Conservation (phyloP, 768 basidiomycete genomes). For the Boletus huronensis region DNA sequence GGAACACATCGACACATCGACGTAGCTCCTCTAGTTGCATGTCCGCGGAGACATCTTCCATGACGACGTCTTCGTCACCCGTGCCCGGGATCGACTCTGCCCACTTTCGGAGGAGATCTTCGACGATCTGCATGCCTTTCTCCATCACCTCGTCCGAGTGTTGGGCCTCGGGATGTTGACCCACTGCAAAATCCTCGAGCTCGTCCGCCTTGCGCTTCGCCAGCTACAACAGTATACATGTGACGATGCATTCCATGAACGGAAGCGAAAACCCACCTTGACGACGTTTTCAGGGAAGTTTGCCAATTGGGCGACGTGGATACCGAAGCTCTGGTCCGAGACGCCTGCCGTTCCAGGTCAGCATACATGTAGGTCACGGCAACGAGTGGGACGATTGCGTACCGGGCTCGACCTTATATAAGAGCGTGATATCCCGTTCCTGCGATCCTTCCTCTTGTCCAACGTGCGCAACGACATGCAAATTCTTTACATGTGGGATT, state of each 20-base stretch:
- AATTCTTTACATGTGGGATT: constrained; percentile 82
- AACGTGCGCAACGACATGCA: constrained; percentile 95
- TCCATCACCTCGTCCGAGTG: constrained; percentile 62
- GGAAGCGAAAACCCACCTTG: constrained; percentile 46
- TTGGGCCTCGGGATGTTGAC: constrained; percentile 37
- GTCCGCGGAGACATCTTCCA: constrained; percentile 43
- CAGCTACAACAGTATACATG: constrained; percentile 46
- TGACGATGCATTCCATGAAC: neutral
- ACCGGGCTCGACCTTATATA: constrained; percentile 80
- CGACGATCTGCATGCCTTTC: constrained; percentile 77
- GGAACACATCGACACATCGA: constrained; percentile 61
- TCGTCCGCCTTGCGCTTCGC: constrained; percentile 93
- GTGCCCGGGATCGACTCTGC: constrained; percentile 34
- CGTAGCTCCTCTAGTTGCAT: constrained; percentile 47
- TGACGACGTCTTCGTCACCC: constrained; percentile 45
- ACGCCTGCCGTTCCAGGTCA: constrained; percentile 49
- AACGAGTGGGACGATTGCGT: constrained; percentile 15
- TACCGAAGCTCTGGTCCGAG: constrained; percentile 97
- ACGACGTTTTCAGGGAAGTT: constrained; percentile 96
- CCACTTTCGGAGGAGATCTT: constrained; percentile 76
- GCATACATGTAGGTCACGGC: neutral
- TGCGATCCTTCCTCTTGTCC: constrained; percentile 44
- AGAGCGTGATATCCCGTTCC: constrained; percentile 75
- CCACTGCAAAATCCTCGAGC: constrained; percentile 75
- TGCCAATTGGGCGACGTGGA: constrained; percentile 95